Percentiles rank a stretch among this genome's conserved stretches.
Conservation (phyloP, 345 rosid species). For the Acer yangbiense region DNA sequence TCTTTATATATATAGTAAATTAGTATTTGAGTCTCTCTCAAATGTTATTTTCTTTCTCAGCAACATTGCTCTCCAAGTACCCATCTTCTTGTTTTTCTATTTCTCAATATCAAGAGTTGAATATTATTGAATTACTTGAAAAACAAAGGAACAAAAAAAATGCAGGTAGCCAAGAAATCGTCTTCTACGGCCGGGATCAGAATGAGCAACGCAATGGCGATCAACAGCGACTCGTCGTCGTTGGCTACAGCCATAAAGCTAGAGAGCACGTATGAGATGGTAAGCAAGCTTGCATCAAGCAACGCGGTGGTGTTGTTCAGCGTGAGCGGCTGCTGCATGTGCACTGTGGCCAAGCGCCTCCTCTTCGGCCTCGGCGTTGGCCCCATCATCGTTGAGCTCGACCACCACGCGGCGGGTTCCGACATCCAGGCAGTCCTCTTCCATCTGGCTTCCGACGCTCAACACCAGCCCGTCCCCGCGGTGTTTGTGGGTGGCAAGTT, state of each 20-base stretch:
- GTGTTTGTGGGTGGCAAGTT: conserved; percentile 87
- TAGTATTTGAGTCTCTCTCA: neutral
- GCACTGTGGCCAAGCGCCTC: conserved; percentile 91
- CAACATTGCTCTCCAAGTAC: neutral
- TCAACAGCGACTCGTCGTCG: conserved; percentile 19
- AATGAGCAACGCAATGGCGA: conserved; percentile 25
- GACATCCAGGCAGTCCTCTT: conserved; percentile 46
- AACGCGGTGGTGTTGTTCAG: conserved; percentile 88
- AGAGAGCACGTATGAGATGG: conserved; percentile 46
- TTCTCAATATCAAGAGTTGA: neutral
- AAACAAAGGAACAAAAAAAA: neutral
- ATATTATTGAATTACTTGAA: neutral
- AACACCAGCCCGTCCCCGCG: conserved; percentile 50
- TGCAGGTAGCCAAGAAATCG: conserved; percentile 35
- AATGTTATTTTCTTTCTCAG: neutral
- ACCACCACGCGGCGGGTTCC: conserved; percentile 43
- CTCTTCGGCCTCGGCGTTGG: conserved; percentile 87
- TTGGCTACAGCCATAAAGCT: conserved; percentile 12
- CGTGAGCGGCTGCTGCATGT: conserved; percentile 89
- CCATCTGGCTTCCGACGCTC: conserved; percentile 37
- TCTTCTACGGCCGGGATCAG: neutral
- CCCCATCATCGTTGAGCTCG: conserved; percentile 81
- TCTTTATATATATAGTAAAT: too few relatives aligned
- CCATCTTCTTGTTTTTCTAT: neutral
- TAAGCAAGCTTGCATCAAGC: conserved; percentile 56